Evolutionary conservation across 2,329 filamentous ascomycete genomes (phyloP), one percentile per base, ranked within the genome.

Genomic region (Monilinia laxa): DNA sequence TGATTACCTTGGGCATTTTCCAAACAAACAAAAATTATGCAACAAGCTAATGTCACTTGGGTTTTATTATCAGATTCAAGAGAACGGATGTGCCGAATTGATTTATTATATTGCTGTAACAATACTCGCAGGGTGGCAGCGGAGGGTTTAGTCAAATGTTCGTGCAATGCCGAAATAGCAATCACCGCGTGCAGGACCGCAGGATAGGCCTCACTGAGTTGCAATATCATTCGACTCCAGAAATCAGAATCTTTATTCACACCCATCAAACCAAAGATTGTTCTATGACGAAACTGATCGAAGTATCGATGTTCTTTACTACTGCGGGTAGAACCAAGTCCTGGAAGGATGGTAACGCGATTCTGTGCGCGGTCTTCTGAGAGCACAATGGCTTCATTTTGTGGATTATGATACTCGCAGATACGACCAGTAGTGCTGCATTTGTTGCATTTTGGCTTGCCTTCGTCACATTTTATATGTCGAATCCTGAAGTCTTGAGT

Each of bases 381-480:
- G 18, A 56, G 52, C 20, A 51, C 38, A 23, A 60, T 40, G 38
- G 55, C 35, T 54, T 16, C 52, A 67, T 51, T 40, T n/a, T 64
- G 62, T 45, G 45, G 58, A 52, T 47, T 62, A 20, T 65, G 56
- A 47, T 64, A 64, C 31, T 70, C 69, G 55, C 70, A 71, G 51
- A 45, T 54, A 23, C 63, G 68, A 40, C 67, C 62, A 3, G 69
- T 66, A 14, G 51, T 55, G 18, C 47, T 56, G 53, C 70, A 70
- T 52, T 65, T 67, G 6, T 53, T 31, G 60, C 71, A 72, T 14
- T 65, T 54, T n/a, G 70, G 70, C 52, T 66, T 67, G n/a, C 38
- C 45, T 56, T 71, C 69, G 52, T 71, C 71, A 47, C 71, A 71
- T 59, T 71, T 72, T 23, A 71, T 51, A 14, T 68, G 67, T 11